Base-by-base conservation (phyloP, 2,329 filamentous ascomycete species). In the Curvularia spicifera region DNA sequence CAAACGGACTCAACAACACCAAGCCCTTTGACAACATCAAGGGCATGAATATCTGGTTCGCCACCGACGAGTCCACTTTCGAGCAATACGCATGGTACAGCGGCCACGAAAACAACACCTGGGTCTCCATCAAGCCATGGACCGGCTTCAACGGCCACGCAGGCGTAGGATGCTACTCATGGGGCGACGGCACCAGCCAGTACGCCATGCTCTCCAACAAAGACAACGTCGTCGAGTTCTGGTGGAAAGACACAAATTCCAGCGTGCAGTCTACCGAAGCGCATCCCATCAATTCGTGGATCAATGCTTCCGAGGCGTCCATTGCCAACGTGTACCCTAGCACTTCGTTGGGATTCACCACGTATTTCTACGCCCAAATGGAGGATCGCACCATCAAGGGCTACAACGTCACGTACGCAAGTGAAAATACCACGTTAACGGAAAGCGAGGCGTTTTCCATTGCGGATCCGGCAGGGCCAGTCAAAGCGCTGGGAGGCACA, bases 41-140 rank as follows among this genome's bases (percentile, higher is more conserved):
- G 5, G 79, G 78, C 22, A 81, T 81, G 72, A 76, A 80, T 58
- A 69, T 81, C 37, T 81, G 79, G 79, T 81, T 77, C 56, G 76
- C 78, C 5, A 68, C 61, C n/a, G 73, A 78, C 56, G 68, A 71
- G 6, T 73, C 69, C 0, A 78, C 78, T 0, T 80, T 81, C 58
- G 56, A 78, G 42, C 77, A 80, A 56, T 74, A 76, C 31, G 75
- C 73, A 1, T 82, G 79, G 78, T 74, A 76, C 33, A 72, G 74
- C 8, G 76, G 77, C 9, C 67, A 74, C 24, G 57, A 68, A 0
- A 53, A 76, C 24, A 64, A 71, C 3, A 58, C 63, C 1, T 81
- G 79, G 79, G 68, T 64, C 10, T 63, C 67, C 18, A 72, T 79
- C 33, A 64, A 75, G 42, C 67, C 54, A 2, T 81, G 79, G 76